phyloP scores from a whole-genome alignment of 2,329 filamentous ascomycete genomes.

The Hirsutella thompsonii region DNA sequence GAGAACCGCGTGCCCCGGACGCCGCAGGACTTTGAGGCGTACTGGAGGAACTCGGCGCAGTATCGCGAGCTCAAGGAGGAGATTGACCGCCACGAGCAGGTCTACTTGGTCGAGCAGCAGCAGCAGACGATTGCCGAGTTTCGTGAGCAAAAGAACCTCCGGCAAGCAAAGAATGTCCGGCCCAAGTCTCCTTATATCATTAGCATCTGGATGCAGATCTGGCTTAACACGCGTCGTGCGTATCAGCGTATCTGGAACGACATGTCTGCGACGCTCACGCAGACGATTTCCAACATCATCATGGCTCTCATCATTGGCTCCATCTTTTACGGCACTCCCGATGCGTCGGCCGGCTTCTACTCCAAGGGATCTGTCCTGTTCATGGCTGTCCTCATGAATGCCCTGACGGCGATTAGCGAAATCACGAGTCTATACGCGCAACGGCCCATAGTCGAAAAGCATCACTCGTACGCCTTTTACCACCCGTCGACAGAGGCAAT shows the following conservation, averaged over 20 bases:
- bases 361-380: constrained; percentile 44
- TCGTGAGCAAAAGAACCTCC: constrained; percentile 32
- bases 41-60: constrained; percentile 32
- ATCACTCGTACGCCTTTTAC: constrained; percentile 35
- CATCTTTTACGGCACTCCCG: constrained; percentile 40
- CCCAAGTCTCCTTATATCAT: constrained; percentile 45
- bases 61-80: constrained; percentile 28
- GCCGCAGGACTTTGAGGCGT: constrained; percentile 51
- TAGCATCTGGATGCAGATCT: constrained; percentile 39
- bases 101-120: constrained; percentile 28
- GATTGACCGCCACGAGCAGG: constrained; percentile 35
- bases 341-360: constrained; percentile 38
- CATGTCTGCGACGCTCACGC: constrained; percentile 31
- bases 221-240: constrained; percentile 34
- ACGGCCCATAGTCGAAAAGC: constrained; percentile 35
- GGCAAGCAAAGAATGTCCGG: constrained; percentile 39
- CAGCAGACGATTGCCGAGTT: constrained; percentile 25
- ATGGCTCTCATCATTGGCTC: constrained; percentile 49
- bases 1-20: constrained; percentile 52
- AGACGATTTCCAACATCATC: constrained; percentile 33
- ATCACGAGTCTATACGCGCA: constrained; percentile 31
- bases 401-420: constrained; percentile 43
- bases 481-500: constrained; percentile 40
- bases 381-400: constrained; percentile 47
- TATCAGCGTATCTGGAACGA: constrained; percentile 41